Evolutionary conservation across 116 monocot species (phyloP).

Genomic region (Zostera marina): DNA sequence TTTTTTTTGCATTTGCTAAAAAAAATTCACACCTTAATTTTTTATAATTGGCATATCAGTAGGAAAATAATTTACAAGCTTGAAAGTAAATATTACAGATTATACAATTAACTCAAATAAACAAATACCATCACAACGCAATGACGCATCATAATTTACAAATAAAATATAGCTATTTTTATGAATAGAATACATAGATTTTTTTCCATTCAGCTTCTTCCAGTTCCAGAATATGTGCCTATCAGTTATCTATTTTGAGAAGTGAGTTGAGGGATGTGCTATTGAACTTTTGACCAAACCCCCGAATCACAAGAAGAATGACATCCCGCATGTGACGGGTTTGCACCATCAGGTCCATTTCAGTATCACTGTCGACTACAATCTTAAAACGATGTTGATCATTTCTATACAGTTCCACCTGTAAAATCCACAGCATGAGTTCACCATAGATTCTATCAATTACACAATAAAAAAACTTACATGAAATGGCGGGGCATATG

Average conservation of each 20-base stretch:
- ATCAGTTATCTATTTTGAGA: constrained; percentile 42
- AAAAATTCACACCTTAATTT: neutral
- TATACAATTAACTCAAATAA: neutral
- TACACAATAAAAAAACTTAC: constrained; percentile 21
- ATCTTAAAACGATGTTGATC: constrained; percentile 84
- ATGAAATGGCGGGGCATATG: constrained; percentile 91
- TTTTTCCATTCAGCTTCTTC: neutral
- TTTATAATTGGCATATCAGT: neutral
- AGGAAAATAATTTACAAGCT: neutral
- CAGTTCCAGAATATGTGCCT: neutral
- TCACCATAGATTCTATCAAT: too few relatives aligned
- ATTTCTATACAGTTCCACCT: constrained; percentile 75
- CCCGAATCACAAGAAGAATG: constrained; percentile 77
- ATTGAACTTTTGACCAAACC: constrained; percentile 84
- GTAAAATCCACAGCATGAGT: constrained; percentile 7
- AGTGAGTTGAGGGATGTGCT: constrained; percentile 97
- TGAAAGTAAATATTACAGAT: neutral
- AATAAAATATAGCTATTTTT: neutral
- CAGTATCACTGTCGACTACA: constrained; percentile 76
- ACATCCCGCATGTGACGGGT: constrained; percentile 69
- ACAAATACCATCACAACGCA: neutral
- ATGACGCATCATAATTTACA: neutral
- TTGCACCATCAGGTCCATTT: constrained; percentile 88
- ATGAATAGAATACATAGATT: neutral
- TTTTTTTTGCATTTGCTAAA: too few relatives aligned